Base-by-base conservation (phyloP, 495 filamentous ascomycete species). In the Aspergillus olivimuriae region DNA sequence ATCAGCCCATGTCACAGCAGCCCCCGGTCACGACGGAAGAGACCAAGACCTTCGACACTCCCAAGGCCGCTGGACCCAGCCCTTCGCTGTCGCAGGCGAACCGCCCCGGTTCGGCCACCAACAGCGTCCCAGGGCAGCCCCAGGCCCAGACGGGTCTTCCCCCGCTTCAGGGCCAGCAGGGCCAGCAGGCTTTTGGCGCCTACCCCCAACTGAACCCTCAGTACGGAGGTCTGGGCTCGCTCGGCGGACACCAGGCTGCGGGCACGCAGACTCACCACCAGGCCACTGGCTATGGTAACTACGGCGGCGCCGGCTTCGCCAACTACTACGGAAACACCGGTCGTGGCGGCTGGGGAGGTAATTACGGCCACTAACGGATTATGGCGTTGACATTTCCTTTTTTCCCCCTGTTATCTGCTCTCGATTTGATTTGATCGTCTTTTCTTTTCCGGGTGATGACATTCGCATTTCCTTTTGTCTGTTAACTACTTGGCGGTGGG, bases 21-120 rank as follows among this genome's bases (percentile, higher is more conserved):
- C 73, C 78, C 39, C 70, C 73, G 20, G 78, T 75, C 37, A 72
- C 73, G 7, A 61, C 61, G 28, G 81, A 82, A 39, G 88, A 94
- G 53, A 65, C 90, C 56, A 94, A 94, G 72, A 78, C 80, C 14
- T 88, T 78, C 48, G 83, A 83, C 28, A 83, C 86, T 21, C 69
- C 81, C 42, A 92, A 94, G 54, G 68, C 80, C 24, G 74, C 76
- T 32, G 88, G 87, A 4, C 89, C 89, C 2, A 94, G 87, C 63
- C 89, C 89, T 21, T 87, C 87, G 5, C 77, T 94, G 20, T 81
- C 79, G 21, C 84, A 87, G 54, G 83, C 86, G 26, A 73, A 72
- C 55, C 84, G 89, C 44, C 89, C 89, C 12, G 88, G 87, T 15
- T 94, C 89, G 23, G 87, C 89, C 11, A 82, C 84, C 11, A 92